Conservation (phyloP, 305 asterid genomes). For the Rubia balearica region DNA sequence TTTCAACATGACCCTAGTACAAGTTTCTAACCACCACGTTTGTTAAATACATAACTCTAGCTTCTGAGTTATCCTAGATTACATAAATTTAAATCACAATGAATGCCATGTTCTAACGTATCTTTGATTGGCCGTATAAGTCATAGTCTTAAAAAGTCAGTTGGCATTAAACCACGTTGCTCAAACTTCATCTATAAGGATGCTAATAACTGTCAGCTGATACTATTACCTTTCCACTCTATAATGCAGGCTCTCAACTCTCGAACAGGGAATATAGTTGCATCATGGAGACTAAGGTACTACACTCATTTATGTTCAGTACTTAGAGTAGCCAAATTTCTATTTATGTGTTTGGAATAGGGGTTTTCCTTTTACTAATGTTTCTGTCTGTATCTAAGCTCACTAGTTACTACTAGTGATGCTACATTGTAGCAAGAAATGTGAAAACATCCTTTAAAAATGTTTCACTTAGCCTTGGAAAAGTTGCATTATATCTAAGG, state of each 20-base stretch:
- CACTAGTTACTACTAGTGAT: too few relatives aligned
- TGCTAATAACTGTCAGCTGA: neutral
- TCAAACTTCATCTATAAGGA: neutral
- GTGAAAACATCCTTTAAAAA: too few relatives aligned
- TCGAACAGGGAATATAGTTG: constrained; percentile 18
- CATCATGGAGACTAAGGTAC: constrained; percentile 75
- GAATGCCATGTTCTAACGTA: neutral
- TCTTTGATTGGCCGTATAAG: neutral
- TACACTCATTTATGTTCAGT: neutral
- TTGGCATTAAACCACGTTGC: neutral
- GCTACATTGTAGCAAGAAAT: neutral
- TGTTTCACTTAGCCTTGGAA: too few relatives aligned
- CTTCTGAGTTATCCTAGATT: neutral
- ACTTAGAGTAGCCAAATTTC: neutral
- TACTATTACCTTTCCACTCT: neutral
- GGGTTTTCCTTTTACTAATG: too few relatives aligned
- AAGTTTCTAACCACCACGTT: neutral
- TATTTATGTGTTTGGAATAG: neutral
- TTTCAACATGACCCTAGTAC: neutral
- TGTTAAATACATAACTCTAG: neutral
- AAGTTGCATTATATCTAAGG: too few relatives aligned
- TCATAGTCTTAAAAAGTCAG: neutral
- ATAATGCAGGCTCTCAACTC: constrained; percentile 9
- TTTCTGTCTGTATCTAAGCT: too few relatives aligned
- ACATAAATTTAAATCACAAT: too few relatives aligned